Percentiles rank a stretch among this genome's conserved stretches.
Evolutionary conservation across 1,284 basidiomycete genomes (phyloP).

Genomic region (Pseudozyma sp.): DNA sequence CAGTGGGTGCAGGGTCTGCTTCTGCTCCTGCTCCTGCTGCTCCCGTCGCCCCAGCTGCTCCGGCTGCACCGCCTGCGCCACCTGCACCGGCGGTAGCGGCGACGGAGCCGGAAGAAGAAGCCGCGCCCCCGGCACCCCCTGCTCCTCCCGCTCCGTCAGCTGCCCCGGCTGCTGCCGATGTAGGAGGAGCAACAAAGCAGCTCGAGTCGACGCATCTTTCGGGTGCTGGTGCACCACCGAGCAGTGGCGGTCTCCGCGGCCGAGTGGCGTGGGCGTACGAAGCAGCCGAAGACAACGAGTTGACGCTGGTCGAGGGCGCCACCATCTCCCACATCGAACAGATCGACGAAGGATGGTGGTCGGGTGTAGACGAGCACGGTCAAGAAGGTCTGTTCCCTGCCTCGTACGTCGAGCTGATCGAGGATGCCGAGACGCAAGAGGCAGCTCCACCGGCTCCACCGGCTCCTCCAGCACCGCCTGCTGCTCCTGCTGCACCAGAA

Average conservation of each 20-base stretch:
- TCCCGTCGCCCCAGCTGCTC: conserved; percentile 42
- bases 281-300: conserved; percentile 65
- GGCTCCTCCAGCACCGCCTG: conserved; percentile 38
- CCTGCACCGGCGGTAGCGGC: conserved; percentile 6
- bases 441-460: conserved; percentile 40
- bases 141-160: conserved; percentile 40
- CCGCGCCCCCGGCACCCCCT: conserved; percentile 31
- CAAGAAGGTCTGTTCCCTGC: conserved; percentile 65
- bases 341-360: conserved; percentile 68
- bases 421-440: conserved; percentile 21
- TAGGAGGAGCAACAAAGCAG: conserved; percentile 30
- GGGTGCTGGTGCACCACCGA: background rate
- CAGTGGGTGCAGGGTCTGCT: conserved; percentile 8
- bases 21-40: conserved; percentile 36
- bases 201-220: conserved; percentile 40
- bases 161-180: conserved; percentile 9
- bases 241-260: conserved; percentile 43
- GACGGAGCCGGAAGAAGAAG: conserved; percentile 13
- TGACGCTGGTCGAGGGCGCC: conserved; percentile 60
- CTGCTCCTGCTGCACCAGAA: conserved; percentile 21
- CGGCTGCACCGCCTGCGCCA: conserved; percentile 33
- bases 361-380: conserved; percentile 59
- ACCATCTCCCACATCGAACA: conserved; percentile 59
- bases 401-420: conserved; percentile 63
- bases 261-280: conserved; percentile 64